Evolutionary conservation across 331 rosid genomes (phyloP).

Genomic region (Acacia pycnantha): DNA sequence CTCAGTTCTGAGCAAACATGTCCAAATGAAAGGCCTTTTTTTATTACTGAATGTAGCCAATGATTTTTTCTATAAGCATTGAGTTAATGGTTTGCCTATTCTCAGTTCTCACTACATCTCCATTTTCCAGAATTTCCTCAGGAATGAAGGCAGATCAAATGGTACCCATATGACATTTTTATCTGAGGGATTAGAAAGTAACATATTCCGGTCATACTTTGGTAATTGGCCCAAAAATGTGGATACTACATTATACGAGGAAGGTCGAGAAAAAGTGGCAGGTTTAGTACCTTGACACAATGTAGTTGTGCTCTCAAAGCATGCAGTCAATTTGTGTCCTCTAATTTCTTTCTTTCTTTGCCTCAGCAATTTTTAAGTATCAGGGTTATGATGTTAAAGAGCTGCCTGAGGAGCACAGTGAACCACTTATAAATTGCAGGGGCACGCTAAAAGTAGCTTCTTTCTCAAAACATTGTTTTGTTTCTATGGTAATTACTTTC

Average conservation of each 20-base stretch:
- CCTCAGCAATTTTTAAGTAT: constrained; percentile 94
- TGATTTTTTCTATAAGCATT: constrained; percentile 22
- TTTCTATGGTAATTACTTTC: not conserved
- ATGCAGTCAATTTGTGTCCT: not conserved
- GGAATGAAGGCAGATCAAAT: constrained; percentile 75
- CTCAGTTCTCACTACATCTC: constrained; percentile 33
- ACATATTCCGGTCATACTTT: constrained; percentile 64
- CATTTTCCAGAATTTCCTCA: constrained; percentile 68
- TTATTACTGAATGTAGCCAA: constrained; percentile 1
- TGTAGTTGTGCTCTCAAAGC: constrained; percentile 19
- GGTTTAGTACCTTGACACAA: constrained; percentile 46
- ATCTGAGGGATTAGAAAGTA: constrained; percentile 86
- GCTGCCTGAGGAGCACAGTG: constrained; percentile 77
- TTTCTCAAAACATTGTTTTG: constrained; percentile 7
- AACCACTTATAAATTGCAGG: constrained; percentile 58
- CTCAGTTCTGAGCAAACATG: not conserved
- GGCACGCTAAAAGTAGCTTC: constrained; percentile 74
- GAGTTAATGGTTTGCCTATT: constrained; percentile 17
- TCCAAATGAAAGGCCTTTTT: constrained; percentile 12
- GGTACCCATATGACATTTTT: constrained; percentile 64
- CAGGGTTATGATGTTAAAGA: constrained; percentile 92
- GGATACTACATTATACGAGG: constrained; percentile 81
- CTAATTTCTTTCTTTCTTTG: constrained; percentile 14
- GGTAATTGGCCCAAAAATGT: constrained; percentile 74
- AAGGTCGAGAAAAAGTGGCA: constrained; percentile 97